Percentiles rank a stretch among this genome's conserved stretches.
phyloP scores from a whole-genome alignment of 208 protist species.

The Crithidia mellificae region DNA sequence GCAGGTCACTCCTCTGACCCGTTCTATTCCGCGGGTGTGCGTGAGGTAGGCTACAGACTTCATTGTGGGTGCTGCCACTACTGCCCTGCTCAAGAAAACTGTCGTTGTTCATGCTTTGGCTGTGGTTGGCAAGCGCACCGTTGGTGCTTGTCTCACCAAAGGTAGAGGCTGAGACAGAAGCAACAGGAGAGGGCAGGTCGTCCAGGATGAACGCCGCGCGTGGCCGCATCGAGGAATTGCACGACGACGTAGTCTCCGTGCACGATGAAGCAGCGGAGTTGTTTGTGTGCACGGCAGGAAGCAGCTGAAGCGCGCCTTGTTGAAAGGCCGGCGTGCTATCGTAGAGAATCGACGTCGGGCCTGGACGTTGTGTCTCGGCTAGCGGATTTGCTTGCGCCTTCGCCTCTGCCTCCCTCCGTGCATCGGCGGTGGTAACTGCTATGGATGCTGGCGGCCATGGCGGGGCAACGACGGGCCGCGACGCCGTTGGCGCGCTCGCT shows the following conservation, averaged over 20 bases:
- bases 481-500: too few relatives aligned
- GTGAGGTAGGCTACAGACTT: neutral
- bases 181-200: neutral
- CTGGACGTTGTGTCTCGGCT: neutral
- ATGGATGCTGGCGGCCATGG: too few relatives aligned
- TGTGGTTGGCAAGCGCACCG: too few relatives aligned
- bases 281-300: neutral
- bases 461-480: too few relatives aligned
- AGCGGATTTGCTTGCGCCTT: neutral
- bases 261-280: neutral
- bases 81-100: too few relatives aligned
- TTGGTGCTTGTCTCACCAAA: neutral
- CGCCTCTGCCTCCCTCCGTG: neutral
- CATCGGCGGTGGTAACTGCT: slow-evolving; percentile 5
- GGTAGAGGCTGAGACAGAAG: neutral
- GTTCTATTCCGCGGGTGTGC: too few relatives aligned
- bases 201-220: slow-evolving; percentile 2
- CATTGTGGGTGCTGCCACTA: neutral
- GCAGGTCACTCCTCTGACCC: too few relatives aligned
- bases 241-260: neutral
- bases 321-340: neutral
- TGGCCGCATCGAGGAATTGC: neutral
- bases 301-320: neutral
- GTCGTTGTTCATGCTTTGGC: too few relatives aligned
- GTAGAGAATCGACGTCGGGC: neutral